Evolutionary conservation across 139 green algal genomes (phyloP).

Genomic region (Micractinium conductrix): DNA sequence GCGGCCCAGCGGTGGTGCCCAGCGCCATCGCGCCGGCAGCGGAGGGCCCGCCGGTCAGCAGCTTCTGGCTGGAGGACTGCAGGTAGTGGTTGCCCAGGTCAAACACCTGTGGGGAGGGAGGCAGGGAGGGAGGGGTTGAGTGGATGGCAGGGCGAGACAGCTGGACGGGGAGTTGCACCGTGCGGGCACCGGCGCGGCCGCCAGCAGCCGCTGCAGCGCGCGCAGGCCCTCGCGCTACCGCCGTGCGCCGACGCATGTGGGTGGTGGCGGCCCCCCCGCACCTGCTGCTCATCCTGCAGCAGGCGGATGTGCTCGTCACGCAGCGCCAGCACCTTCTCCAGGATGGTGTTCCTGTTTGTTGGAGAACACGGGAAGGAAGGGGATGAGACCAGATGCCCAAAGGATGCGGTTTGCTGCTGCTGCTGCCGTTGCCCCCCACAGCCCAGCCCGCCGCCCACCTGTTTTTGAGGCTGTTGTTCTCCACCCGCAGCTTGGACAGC

Average conservation of each 20-base stretch:
- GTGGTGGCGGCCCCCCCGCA: not conserved
- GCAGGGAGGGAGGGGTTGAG: too few species aligned
- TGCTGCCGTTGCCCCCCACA: too few species aligned
- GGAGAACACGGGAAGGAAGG: too few species aligned
- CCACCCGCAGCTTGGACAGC: slow-evolving; percentile 43
- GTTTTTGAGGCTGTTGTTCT: slow-evolving; percentile 58
- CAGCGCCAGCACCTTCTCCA: slow-evolving; percentile 65
- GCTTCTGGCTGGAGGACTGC: slow-evolving; percentile 33
- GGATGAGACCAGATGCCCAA: too few species aligned
- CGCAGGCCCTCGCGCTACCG: too few species aligned
- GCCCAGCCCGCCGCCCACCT: too few species aligned
- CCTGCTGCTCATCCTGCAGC: slow-evolving; percentile 54
- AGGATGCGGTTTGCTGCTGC: too few species aligned
- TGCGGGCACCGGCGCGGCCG: too few species aligned
- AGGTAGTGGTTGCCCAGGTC: slow-evolving; percentile 43
- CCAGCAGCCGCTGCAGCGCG: too few species aligned
- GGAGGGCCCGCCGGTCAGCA: slow-evolving; percentile 22
- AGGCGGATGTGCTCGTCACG: slow-evolving; percentile 55
- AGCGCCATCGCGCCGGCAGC: not conserved
- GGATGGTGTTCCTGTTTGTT: slow-evolving; percentile 57
- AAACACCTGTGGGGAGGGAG: slow-evolving; percentile 24
- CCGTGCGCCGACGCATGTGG: not conserved
- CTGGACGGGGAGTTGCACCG: too few species aligned
- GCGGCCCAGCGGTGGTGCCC: slow-evolving; percentile 8
- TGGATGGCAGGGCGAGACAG: too few species aligned